Conservation (phyloP, 2,329 filamentous ascomycete species). For the Fusarium concolor region DNA sequence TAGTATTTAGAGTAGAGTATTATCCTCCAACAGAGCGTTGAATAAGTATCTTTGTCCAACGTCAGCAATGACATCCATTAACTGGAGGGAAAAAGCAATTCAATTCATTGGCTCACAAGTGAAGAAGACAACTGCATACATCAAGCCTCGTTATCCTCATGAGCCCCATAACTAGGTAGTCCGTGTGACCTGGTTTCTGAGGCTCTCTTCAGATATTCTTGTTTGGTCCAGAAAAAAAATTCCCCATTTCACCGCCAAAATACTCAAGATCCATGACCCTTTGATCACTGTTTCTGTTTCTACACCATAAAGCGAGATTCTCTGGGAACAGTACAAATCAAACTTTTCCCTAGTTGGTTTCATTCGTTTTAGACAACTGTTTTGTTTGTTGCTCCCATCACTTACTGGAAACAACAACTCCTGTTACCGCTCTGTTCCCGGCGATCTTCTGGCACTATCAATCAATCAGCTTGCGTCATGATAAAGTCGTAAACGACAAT, state of each 20-base stretch:
- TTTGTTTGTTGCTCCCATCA: not conserved
- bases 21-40: not conserved
- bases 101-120: not conserved
- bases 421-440: slow-evolving; percentile 11
- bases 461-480: slow-evolving; percentile 26
- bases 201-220: slow-evolving; percentile 7
- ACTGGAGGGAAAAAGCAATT: not conserved
- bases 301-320: not conserved
- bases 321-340: not conserved
- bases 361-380: not conserved
- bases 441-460: not conserved
- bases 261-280: slow-evolving; percentile 29
- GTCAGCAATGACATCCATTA: not conserved
- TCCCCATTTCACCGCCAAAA: slow-evolving; percentile 25
- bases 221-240: slow-evolving; percentile 3
- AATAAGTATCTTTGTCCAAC: not conserved
- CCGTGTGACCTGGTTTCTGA: slow-evolving; percentile 15
- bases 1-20: not conserved
- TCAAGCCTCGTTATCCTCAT: not conserved
- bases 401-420: not conserved
- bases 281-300: slow-evolving; percentile 13
- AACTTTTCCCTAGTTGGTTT: not conserved
- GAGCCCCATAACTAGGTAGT: not conserved
- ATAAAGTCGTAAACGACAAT: slow-evolving; percentile 15
- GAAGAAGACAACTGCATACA: not conserved